Evolutionary conservation across 306 rosid species (phyloP).

Genomic region (Fagus crenata): DNA sequence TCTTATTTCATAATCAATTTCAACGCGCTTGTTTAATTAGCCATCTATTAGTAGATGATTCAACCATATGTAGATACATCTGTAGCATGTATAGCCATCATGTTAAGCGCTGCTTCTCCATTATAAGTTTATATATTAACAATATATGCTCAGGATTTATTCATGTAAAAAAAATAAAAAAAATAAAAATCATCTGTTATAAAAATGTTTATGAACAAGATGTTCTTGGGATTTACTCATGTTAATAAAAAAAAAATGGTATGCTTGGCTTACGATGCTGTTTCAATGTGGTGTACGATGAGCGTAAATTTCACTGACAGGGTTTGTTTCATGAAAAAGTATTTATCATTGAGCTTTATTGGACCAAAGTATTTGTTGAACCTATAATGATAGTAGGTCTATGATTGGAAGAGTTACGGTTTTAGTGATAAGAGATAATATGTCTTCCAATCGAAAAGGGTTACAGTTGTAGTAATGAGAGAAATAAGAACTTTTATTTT

Average conservation of each 20-base stretch:
- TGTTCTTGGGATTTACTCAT: not conserved
- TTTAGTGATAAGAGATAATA: no score
- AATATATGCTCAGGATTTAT: no score
- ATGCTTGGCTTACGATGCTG: not conserved
- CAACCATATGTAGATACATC: no score
- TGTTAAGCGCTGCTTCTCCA: not conserved
- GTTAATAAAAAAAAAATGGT: not conserved
- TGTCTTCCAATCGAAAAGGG: no score
- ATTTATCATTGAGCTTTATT: not conserved
- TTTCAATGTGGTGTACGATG: not conserved
- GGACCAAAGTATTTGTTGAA: not conserved
- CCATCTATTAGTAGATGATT: not conserved
- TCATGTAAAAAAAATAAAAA: no score
- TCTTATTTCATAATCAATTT: not conserved
- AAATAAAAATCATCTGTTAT: no score
- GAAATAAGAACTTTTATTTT: not conserved
- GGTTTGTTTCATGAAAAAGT: no score
- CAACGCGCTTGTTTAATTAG: not conserved
- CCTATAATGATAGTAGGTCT: not conserved
- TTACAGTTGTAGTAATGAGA: no score
- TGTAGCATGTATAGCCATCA: not conserved
- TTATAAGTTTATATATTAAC: not conserved
- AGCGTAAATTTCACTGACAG: no score
- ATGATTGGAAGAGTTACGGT: no score
- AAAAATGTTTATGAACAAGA: no score